Evolutionary conservation across 768 basidiomycete genomes (phyloP).

Genomic region (Mrakia frigida): DNA sequence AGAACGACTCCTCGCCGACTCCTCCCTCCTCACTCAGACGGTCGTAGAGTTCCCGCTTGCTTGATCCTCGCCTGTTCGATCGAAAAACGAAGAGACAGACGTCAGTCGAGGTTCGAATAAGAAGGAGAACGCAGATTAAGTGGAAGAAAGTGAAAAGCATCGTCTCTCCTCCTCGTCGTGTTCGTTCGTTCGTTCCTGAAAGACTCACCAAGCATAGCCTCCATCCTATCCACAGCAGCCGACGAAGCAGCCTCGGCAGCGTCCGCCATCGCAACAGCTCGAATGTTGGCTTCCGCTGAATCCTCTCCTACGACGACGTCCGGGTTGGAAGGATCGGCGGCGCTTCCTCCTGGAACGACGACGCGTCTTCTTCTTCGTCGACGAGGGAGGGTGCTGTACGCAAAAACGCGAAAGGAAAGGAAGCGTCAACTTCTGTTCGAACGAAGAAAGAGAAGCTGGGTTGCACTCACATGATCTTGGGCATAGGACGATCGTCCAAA

Average conservation of each 20-base stretch:
- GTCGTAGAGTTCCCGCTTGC: neutral
- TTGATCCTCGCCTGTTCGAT: constrained; percentile 1
- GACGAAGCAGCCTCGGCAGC: neutral
- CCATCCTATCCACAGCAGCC: constrained; percentile 20
- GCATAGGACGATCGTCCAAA: constrained; percentile 86
- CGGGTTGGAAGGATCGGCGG: neutral
- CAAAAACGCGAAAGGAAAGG: neutral
- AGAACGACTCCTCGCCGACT: neutral
- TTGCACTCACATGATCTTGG: constrained; percentile 53
- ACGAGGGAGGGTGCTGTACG: constrained; percentile 29
- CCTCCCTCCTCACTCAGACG: neutral
- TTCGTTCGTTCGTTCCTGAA: too few species aligned
- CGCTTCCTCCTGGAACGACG: neutral
- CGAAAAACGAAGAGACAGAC: too few species aligned
- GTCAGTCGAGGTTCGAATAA: too few species aligned
- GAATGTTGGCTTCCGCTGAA: constrained; percentile 29
- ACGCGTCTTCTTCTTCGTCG: constrained; percentile 22
- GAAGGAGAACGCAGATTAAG: too few species aligned
- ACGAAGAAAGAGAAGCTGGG: neutral
- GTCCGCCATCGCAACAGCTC: constrained; percentile 25
- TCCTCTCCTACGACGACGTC: constrained; percentile 17
- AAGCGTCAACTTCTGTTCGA: neutral
- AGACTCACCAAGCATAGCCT: constrained; percentile 27
- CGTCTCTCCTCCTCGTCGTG: too few species aligned
- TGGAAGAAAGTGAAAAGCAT: too few species aligned